Conservation (phyloP, 352 stramenopile species). For the Phytophthora lateralis region DNA sequence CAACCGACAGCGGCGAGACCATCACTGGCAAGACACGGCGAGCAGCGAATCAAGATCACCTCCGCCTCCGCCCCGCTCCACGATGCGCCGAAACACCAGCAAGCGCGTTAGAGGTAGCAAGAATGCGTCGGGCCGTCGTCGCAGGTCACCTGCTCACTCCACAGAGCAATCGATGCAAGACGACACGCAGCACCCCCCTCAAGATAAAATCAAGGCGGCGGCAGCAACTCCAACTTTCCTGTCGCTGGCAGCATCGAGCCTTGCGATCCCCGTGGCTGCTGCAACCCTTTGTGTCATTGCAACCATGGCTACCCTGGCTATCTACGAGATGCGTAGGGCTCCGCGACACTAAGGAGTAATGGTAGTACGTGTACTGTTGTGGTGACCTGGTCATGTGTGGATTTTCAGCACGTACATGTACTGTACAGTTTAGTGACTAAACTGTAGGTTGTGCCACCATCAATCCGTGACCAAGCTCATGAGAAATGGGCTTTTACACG, state of each 20-base stretch:
- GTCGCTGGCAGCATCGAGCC: slow-evolving; percentile 21
- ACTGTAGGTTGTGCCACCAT: no score
- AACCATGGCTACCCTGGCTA: slow-evolving; percentile 32
- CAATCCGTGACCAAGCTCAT: no score
- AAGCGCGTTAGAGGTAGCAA: slow-evolving; percentile 23
- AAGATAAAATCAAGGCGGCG: slow-evolving; percentile 16
- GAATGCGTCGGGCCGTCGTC: slow-evolving; percentile 2
- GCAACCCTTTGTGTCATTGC: slow-evolving; percentile 39
- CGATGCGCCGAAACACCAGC: slow-evolving; percentile 3
- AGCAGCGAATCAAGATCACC: slow-evolving; percentile 34
- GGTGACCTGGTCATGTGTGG: slow-evolving; percentile 1
- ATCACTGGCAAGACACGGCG: slow-evolving; percentile 24
- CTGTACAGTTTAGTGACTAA: no score
- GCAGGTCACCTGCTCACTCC: slow-evolving; percentile 10
- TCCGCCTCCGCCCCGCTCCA: slow-evolving; percentile 14
- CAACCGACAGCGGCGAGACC: slow-evolving; percentile 12
- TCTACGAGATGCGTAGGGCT: slow-evolving; percentile 33
- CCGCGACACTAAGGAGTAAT: slow-evolving; percentile 23
- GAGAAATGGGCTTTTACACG: no score
- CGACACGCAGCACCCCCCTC: not conserved
- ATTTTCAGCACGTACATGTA: slow-evolving; percentile 1
- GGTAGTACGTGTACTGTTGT: no score
- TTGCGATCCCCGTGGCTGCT: slow-evolving; percentile 34
- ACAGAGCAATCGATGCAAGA: slow-evolving; percentile 11
- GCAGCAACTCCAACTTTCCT: slow-evolving; percentile 21